A percentile compares a stretch with the other conserved stretches of the same genome.
Conservation (phyloP, 768 basidiomycete species). For the Boletus rubescentipes region DNA sequence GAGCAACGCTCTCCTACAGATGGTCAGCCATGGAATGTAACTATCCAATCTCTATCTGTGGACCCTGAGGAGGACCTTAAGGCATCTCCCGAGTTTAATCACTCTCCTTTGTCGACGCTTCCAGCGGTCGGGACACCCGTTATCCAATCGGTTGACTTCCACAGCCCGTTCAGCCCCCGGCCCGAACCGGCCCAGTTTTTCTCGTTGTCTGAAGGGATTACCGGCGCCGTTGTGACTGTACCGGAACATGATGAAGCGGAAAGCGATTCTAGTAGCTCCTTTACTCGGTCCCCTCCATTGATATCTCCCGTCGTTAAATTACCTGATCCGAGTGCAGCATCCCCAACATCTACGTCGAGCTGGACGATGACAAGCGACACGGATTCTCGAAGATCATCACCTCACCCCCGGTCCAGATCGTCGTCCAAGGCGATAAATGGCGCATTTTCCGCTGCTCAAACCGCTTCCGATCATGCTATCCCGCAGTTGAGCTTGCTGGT, state of each 20-base stretch:
- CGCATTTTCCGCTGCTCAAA: constrained; percentile 4
- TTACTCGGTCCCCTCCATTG: constrained; percentile 28
- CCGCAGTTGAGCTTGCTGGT: constrained; percentile 32
- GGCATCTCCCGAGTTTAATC: constrained; percentile 22
- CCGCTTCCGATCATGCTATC: constrained; percentile 9
- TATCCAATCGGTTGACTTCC: constrained; percentile 13
- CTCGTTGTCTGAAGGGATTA: constrained; percentile 21
- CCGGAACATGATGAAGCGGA: constrained; percentile 13
- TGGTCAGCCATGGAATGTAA: constrained; percentile 11
- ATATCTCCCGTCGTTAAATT: constrained; percentile 30
- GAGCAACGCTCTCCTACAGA: constrained; percentile 27
- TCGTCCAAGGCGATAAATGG: constrained; percentile 12
- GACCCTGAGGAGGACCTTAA: constrained; percentile 7
- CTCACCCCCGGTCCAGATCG: constrained; percentile 5
- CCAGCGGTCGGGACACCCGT: constrained; percentile 31
- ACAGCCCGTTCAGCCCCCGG: constrained; percentile 32
- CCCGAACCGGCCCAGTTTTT: constrained; percentile 20
- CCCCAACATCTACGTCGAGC: constrained; percentile 26
- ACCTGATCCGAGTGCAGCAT: constrained; percentile 24
- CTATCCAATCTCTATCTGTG: constrained; percentile 9
- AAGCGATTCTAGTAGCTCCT: constrained; percentile 24
- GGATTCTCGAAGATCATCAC: constrained; percentile 17
- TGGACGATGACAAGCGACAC: constrained; percentile 30
- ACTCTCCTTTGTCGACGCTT: constrained; percentile 32
- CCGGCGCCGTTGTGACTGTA: not conserved